phyloP scores from a whole-genome alignment of 495 filamentous ascomycete genomes.

The Tuber brumale region DNA sequence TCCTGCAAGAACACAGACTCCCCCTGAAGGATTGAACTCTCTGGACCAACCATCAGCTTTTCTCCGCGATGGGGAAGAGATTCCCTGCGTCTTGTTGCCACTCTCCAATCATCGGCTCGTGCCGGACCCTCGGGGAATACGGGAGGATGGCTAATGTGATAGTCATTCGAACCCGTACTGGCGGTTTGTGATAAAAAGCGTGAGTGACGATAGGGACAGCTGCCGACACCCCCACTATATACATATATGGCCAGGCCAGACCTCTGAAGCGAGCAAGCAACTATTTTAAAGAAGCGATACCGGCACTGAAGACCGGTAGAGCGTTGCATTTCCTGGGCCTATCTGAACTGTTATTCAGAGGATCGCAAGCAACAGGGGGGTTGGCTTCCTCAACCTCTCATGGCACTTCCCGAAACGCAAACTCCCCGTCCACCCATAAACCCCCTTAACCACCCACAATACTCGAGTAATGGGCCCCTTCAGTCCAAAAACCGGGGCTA shows the following conservation, averaged over 20 bases:
- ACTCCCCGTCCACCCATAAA: not conserved
- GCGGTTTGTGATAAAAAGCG: not conserved
- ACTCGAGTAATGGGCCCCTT: not conserved
- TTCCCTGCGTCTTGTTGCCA: not conserved
- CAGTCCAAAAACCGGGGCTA: not conserved
- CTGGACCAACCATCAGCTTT: not conserved
- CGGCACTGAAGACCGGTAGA: not conserved
- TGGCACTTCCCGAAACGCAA: not conserved
- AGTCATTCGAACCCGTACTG: not conserved
- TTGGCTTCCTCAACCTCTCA: not conserved
- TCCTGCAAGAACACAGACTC: constrained; percentile 1
- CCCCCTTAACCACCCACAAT: not conserved
- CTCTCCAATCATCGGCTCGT: not conserved
- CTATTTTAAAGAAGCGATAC: not conserved
- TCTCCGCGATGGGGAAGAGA: not conserved
- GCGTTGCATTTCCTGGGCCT: not conserved
- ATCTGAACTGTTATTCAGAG: not conserved
- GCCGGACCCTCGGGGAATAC: not conserved
- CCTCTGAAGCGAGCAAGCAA: not conserved
- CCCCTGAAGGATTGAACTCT: not conserved
- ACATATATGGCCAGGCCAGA: not conserved
- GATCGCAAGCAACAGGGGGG: not conserved
- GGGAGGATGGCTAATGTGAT: not conserved
- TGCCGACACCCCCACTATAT: not conserved
- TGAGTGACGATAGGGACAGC: not conserved